phyloP scores from a whole-genome alignment of 1,284 basidiomycete genomes.

The Athelia psychrophila region DNA sequence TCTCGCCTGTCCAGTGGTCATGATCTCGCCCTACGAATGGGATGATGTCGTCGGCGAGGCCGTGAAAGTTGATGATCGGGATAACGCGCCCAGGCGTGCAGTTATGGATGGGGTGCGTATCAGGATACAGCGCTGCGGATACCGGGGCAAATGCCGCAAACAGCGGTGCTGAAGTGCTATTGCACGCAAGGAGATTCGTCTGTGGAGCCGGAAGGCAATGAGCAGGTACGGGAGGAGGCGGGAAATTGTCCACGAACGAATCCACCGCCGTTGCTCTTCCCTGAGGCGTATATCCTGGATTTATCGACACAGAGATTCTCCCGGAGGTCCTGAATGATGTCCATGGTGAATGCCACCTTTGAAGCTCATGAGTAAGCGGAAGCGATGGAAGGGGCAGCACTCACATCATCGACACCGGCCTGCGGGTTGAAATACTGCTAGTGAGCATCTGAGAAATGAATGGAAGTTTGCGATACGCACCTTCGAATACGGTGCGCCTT shows the following conservation, averaged over 20 bases:
- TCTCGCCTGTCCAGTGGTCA: not conserved
- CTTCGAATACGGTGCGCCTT: slow-evolving; percentile 1
- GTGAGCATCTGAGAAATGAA: not conserved
- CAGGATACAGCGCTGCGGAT: slow-evolving; percentile 10
- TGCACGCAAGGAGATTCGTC: slow-evolving; percentile 13
- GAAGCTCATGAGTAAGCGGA: not conserved
- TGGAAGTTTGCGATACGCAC: not conserved
- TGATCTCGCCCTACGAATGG: not conserved
- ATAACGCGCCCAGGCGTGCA: not conserved
- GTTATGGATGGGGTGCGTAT: not conserved
- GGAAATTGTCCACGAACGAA: not conserved
- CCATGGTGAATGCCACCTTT: not conserved
- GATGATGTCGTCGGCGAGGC: not conserved
- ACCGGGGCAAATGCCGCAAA: slow-evolving; percentile 18
- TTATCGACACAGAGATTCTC: not conserved
- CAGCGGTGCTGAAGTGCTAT: slow-evolving; percentile 11
- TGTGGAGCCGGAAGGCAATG: too few relatives aligned
- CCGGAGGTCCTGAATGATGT: not conserved
- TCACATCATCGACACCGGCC: slow-evolving; percentile 1
- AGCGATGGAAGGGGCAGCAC: not conserved
- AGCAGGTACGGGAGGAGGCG: not conserved
- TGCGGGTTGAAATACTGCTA: not conserved
- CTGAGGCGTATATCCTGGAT: slow-evolving; percentile 1
- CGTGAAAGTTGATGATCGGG: slow-evolving; percentile 3
- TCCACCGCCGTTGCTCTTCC: not conserved